Base-by-base conservation (phyloP, 352 stramenopile genomes). In the Phytophthora citrophthora region DNA sequence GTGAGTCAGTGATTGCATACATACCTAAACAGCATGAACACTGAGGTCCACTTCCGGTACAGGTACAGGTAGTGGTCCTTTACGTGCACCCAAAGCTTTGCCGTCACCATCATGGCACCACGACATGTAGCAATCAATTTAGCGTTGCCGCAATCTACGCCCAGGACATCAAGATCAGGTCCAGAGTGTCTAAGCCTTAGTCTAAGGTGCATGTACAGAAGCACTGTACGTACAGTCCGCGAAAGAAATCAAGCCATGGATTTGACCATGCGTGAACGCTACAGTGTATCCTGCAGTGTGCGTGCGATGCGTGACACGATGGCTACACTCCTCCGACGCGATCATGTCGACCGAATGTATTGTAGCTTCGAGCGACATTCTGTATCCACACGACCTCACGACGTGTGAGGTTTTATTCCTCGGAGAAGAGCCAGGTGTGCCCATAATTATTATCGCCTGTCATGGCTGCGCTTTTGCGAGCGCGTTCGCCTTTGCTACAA, bases 291-390 rank as follows among this genome's bases (percentile, higher is more conserved):
- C 18, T 20, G 20, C 20, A n/a, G n/a, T n/a, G n/a, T n/a, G 20
- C 2, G 20, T 20, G 15, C 40, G 15, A 38, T 15, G 31, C 29
- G 10, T 52, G 47, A 59, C 57, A 64, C 57, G 57, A 64, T 64
- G 57, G 57, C 57, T 64, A 59, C 57, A 57, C 38, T 32, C 53
- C 13, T 62, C 18, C 3, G 29, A 34, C 41, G 34, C 23, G 13
- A 24, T 44, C 20, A 4, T 45, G 54, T 70, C 41, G 41, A 55
- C 48, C 24, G 48, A 65, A 65, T 59, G 54, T 70, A 49, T 64
- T 15, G 41, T 31, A 7, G 16, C 41, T 61, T 61, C 40, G 43
- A 32, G 32, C 58, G 16, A 68, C 46, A 63, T 58, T 61, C 23
- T 50, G 32, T 46, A 54, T 54, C 32, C 18, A 39, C 57, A 44